These are phyloP conservation scores for Teunomyces panamensis DNA, from an alignment of 805 yeast species.

Conservation along the genomic window DNA sequence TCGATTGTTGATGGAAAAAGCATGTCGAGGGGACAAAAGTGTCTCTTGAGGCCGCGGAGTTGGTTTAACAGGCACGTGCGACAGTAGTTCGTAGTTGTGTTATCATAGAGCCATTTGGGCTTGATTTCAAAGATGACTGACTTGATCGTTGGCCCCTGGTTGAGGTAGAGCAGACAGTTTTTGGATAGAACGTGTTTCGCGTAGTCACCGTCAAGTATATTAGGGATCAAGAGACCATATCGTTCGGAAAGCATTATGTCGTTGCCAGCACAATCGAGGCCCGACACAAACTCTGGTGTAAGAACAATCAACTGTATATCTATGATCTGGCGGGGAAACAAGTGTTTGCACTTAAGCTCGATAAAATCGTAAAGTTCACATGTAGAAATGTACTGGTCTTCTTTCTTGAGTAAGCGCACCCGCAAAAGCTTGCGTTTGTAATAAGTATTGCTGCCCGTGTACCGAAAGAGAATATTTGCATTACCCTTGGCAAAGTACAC, in stretches of 20 bases:
- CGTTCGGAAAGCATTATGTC: slow-evolving; percentile 37
- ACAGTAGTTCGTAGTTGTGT: slow-evolving; percentile 44
- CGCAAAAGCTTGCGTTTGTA: slow-evolving; percentile 39
- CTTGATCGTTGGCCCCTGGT: slow-evolving; percentile 4
- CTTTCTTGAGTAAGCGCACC: slow-evolving; percentile 28
- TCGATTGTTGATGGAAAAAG: slow-evolving; percentile 28
- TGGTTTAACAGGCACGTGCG: slow-evolving; percentile 56
- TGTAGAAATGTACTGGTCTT: slow-evolving; percentile 36
- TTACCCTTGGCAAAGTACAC: slow-evolving; percentile 43
- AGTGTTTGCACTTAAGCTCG: slow-evolving; percentile 28
- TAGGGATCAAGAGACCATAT: slow-evolving; percentile 43
- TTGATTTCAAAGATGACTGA: slow-evolving; percentile 46
- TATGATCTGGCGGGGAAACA: slow-evolving; percentile 28
- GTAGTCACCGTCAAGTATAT: slow-evolving; percentile 34
- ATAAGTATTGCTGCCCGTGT: slow-evolving; percentile 32
- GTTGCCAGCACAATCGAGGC: slow-evolving; percentile 24
- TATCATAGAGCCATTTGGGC: slow-evolving; percentile 60
- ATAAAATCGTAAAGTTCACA: slow-evolving; percentile 42
- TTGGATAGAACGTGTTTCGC: slow-evolving; percentile 28
- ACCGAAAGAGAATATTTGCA: slow-evolving; percentile 47
- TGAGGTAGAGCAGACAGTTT: slow-evolving; percentile 29
- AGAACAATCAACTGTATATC: slow-evolving; percentile 32
- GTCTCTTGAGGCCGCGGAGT: slow-evolving; percentile 26
- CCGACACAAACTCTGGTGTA: slow-evolving; percentile 27
- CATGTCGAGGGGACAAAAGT: slow-evolving; percentile 50